Evolutionary conservation across 2,329 filamentous ascomycete species (phyloP).

Genomic region (Acarospora socialis): DNA sequence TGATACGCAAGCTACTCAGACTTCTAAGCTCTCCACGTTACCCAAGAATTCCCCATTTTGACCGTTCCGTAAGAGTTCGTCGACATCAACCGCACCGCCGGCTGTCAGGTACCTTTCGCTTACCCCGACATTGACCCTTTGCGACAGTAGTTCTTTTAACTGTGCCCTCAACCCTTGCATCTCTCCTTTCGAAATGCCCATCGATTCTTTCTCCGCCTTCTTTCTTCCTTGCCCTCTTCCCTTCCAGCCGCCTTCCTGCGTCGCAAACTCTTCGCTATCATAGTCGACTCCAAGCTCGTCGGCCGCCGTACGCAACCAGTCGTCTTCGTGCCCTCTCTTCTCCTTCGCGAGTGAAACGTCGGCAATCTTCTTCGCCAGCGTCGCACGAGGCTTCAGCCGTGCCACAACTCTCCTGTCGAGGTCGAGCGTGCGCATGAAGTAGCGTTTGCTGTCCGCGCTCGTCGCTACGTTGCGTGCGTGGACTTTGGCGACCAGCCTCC

Average conservation of each 20-base stretch:
- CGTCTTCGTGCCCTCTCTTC: conserved; percentile 68
- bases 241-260: conserved; percentile 44
- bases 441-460: conserved; percentile 35
- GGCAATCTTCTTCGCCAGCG: conserved; percentile 72
- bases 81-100: conserved; percentile 75
- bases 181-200: conserved; percentile 57
- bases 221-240: conserved; percentile 60
- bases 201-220: conserved; percentile 58
- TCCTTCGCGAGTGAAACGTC: conserved; percentile 76
- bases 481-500: conserved; percentile 74
- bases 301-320: conserved; percentile 70
- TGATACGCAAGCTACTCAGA: conserved; percentile 20
- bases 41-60: conserved; percentile 55
- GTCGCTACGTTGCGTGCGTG: conserved; percentile 47
- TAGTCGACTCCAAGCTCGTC: conserved; percentile 92
- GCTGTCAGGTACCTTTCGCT: conserved; percentile 74
- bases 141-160: conserved; percentile 53
- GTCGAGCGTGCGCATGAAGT: conserved; percentile 66
- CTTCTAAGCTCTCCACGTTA: conserved; percentile 32
- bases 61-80: conserved; percentile 51
- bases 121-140: conserved; percentile 72
- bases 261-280: conserved; percentile 70
- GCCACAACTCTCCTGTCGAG: conserved; percentile 67
- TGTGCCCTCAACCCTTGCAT: conserved; percentile 55
- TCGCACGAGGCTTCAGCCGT: conserved; percentile 61